Percentiles rank a stretch among this genome's conserved stretches.
Conservation (phyloP, 2,329 filamentous ascomycete genomes). For the Microdochium paspali region DNA sequence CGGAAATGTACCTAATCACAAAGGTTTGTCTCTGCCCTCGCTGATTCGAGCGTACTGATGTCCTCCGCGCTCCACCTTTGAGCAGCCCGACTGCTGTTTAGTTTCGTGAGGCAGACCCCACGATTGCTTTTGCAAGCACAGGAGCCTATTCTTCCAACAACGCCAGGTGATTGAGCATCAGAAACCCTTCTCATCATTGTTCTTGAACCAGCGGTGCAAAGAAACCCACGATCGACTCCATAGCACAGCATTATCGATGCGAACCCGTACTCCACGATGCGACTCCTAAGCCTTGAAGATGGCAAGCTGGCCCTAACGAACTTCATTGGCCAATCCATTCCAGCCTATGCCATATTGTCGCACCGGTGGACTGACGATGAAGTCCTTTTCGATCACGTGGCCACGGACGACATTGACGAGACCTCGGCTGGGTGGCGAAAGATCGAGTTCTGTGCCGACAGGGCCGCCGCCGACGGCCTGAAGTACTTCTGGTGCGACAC, state of each 20-base stretch:
- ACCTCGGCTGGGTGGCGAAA: background rate
- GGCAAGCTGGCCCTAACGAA: background rate
- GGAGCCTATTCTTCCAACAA: too few species aligned
- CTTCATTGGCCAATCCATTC: background rate
- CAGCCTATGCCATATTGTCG: conserved; percentile 1
- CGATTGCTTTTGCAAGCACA: too few species aligned
- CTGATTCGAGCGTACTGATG: too few species aligned
- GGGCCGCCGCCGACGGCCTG: background rate
- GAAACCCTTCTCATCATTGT: too few species aligned
- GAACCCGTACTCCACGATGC: background rate
- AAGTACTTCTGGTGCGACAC: conserved; percentile 1
- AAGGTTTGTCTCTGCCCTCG: too few species aligned
- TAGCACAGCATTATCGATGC: background rate
- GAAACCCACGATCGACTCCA: too few species aligned
- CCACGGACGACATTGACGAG: background rate
- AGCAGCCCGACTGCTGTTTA: too few species aligned
- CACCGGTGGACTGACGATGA: conserved; percentile 1
- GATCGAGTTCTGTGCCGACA: background rate
- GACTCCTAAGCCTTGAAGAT: background rate
- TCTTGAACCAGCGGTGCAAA: too few species aligned
- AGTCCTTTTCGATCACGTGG: background rate
- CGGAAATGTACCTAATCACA: too few species aligned
- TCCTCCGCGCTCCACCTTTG: too few species aligned
- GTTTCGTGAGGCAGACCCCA: too few species aligned
- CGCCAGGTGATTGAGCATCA: too few species aligned